Percentiles rank a stretch among this genome's conserved stretches.
Evolutionary conservation across 352 stramenopile species (phyloP).

Genomic region (Phytophthora foliorum): DNA sequence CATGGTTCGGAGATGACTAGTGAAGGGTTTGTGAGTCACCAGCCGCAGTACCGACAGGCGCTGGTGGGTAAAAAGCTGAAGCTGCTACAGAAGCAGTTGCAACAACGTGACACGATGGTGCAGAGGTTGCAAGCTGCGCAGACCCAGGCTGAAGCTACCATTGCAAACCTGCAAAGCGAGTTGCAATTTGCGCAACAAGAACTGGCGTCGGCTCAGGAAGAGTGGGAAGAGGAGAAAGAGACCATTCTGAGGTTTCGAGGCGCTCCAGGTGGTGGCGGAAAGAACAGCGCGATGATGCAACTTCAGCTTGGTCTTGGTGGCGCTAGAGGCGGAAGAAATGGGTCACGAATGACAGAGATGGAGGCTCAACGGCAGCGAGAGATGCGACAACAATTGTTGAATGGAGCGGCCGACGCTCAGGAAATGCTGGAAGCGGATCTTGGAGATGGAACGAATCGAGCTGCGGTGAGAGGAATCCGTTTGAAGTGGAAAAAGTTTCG

Average conservation of each 20-base stretch:
- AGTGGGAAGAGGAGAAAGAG: conserved; percentile 77
- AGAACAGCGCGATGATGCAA: conserved; percentile 35
- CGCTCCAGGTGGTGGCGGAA: conserved; percentile 8
- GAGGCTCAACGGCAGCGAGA: conserved; percentile 58
- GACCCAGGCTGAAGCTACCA: conserved; percentile 30
- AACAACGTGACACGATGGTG: conserved; percentile 51
- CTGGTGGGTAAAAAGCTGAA: conserved; percentile 66
- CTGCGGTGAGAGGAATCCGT: conserved; percentile 24
- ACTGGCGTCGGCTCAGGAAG: conserved; percentile 57
- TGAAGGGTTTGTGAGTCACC: conserved; percentile 57
- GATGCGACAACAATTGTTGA: conserved; percentile 61
- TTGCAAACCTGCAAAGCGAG: conserved; percentile 43
- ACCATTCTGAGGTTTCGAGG: conserved; percentile 56
- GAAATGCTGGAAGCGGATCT: conserved; percentile 62
- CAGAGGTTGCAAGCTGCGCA: conserved; percentile 39
- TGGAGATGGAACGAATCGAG: conserved; percentile 14
- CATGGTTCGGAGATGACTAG: conserved; percentile 20
- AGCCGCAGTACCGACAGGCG: conserved; percentile 49
- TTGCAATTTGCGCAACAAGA: conserved; percentile 55
- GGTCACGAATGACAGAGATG: conserved; percentile 36
- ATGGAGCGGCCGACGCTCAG: conserved; percentile 65
- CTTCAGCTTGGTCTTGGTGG: conserved; percentile 30
- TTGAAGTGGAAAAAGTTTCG: conserved; percentile 48
- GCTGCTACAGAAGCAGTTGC: conserved; percentile 60
- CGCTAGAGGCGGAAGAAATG: not conserved